Evolutionary conservation across 1,139 yeast species (phyloP), one percentile per base, ranked within the genome.

Genomic region (Yamadazyma blattariae): DNA sequence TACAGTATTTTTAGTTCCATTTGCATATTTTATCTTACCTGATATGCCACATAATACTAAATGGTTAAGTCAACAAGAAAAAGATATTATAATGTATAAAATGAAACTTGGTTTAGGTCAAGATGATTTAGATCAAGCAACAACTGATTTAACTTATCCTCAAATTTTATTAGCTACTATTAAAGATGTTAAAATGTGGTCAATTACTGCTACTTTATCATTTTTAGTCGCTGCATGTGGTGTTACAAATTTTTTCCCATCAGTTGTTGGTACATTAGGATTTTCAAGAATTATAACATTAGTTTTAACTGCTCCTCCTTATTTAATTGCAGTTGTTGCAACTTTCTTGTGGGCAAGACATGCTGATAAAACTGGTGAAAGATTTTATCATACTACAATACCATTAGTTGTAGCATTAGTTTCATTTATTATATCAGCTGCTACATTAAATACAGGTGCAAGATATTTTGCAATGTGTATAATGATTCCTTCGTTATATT

Each of bases 11-110:
- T 58, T 73, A 34, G 75, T 73, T 2, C 57, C 82, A 24, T 44
- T 82, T 29, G 69, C 86, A 34, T 84, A 65, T 59, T 79, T 82
- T 48, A 57, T 74, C 27, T 70, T 86, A 45, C 82, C 94, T 10
- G 92, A 86, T 55, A 79, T 80, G 71, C 89, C 89, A 26, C 63
- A 56, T 18, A 63, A 64, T 34, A 68, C 79, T 18, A 71, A 71
- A 42, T 77, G 74, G 57, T 61, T 79, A 39, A 59, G 54, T 23
- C 67, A 62, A 33, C 67, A 71, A 43, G 84, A 79, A 53, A 66
- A 64, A 34, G 68, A 60, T 18, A 67, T 78, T 38, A 60, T 79
- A 21, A 71, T 56, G 54, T 67, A 68, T 65, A 67, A 66, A 47
- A 54, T 67, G 47, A 59, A 54, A 39, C 48, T 51, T 35, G 73